Percentiles rank a stretch among this genome's conserved stretches.
phyloP scores from a whole-genome alignment of 495 filamentous ascomycete species.

The Annulohypoxylon moriforme region DNA sequence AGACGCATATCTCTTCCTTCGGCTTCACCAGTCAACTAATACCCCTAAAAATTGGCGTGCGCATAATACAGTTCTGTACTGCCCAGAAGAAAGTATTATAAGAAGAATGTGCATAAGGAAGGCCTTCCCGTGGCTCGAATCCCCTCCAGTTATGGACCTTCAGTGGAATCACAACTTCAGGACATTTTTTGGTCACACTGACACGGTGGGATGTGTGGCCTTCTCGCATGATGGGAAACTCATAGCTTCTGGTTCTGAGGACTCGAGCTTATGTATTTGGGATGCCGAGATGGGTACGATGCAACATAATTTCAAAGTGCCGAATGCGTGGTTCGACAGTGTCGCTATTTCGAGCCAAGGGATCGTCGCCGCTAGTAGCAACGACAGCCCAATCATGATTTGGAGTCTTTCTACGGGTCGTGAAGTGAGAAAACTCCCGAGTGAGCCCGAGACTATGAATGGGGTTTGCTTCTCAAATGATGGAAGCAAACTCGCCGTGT shows the following conservation, averaged over 20 bases:
- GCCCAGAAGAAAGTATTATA: background rate
- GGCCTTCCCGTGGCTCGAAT: background rate
- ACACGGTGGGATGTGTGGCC: background rate
- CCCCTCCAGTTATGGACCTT: background rate
- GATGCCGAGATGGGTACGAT: background rate
- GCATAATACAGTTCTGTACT: background rate
- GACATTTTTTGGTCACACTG: background rate
- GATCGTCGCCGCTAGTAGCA: background rate
- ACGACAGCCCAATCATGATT: background rate
- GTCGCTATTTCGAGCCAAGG: background rate
- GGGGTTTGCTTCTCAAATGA: background rate
- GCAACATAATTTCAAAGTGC: background rate
- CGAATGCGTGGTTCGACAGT: background rate
- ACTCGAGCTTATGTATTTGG: background rate
- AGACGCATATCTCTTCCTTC: background rate
- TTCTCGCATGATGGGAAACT: background rate
- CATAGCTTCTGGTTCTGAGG: background rate
- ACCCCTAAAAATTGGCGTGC: background rate
- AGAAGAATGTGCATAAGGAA: background rate
- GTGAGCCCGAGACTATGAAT: background rate
- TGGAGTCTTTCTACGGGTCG: background rate
- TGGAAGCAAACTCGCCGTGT: background rate
- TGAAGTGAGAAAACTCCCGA: background rate
- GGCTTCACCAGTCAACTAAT: background rate
- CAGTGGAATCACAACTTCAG: background rate